Conservation (phyloP, 2,329 filamentous ascomycete species). For the Arthrocladium fulminans region DNA sequence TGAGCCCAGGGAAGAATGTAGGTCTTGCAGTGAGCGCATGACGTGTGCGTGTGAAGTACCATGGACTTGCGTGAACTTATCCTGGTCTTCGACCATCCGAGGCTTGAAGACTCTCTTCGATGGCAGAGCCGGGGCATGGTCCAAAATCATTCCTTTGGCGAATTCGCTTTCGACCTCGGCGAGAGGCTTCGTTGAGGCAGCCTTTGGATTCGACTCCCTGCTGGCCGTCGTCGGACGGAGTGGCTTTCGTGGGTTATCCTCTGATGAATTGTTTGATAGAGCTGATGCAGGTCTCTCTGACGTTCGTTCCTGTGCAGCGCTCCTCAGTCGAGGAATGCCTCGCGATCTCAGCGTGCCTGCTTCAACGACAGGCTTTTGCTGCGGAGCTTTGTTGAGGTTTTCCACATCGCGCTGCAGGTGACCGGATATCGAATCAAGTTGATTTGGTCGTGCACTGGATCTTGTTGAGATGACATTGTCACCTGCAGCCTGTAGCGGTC, state of each 20-base stretch:
- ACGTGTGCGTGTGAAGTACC: constrained; percentile 6
- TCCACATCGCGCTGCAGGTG: constrained; percentile 3
- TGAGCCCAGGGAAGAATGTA: constrained; percentile 8
- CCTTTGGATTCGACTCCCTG: not conserved
- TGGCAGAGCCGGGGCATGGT: not conserved
- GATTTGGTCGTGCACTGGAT: not conserved
- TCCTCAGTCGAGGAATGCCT: constrained; percentile 2
- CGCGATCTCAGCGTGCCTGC: not conserved
- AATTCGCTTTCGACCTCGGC: constrained; percentile 10
- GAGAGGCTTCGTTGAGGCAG: constrained; percentile 2
- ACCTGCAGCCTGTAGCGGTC: constrained; percentile 7
- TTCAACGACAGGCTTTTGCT: not conserved
- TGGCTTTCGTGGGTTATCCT: constrained; percentile 3
- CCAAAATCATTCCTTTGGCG: constrained; percentile 7
- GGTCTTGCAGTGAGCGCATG: constrained; percentile 10
- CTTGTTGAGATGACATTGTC: constrained; percentile 7
- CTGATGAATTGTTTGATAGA: constrained; percentile 1
- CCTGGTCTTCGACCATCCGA: constrained; percentile 3
- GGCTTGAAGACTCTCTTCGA: constrained; percentile 5
- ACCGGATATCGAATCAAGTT: constrained; percentile 3
- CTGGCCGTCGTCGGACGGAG: not conserved
- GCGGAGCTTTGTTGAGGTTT: not conserved
- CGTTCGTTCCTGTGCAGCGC: not conserved
- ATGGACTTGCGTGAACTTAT: constrained; percentile 4
- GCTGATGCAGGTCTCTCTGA: constrained; percentile 1